Percentiles rank a stretch among this genome's conserved stretches.
These are phyloP conservation scores for Penicillium goetzii DNA, from an alignment of 495 filamentous ascomycete species.

Conservation along the genomic window DNA sequence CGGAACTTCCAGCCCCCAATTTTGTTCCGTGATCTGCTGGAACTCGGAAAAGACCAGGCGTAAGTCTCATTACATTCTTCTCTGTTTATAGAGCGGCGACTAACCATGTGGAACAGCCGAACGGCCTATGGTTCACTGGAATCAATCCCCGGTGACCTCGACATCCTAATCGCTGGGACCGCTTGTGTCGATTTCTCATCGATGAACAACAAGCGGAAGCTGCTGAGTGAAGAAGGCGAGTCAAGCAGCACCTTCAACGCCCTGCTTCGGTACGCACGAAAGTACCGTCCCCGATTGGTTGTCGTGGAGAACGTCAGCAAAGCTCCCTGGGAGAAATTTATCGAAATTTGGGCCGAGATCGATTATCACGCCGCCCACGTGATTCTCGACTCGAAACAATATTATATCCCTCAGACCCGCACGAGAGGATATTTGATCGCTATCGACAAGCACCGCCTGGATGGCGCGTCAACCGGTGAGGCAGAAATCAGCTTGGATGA, in stretches of 20 bases:
- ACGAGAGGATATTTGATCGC: constrained; percentile 73
- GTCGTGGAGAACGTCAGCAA: constrained; percentile 74
- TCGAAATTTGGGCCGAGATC: constrained; percentile 49
- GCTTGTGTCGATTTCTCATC: constrained; percentile 74
- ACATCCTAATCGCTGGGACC: constrained; percentile 75
- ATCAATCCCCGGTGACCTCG: constrained; percentile 60
- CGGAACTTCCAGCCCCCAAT: constrained; percentile 67
- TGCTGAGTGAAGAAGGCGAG: constrained; percentile 60
- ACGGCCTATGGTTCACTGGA: constrained; percentile 70
- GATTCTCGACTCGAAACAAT: constrained; percentile 71
- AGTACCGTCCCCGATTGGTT: constrained; percentile 62
- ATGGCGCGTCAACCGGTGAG: constrained; percentile 15
- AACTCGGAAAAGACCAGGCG: constrained; percentile 60
- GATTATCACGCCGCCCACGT: constrained; percentile 56
- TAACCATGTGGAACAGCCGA: constrained; percentile 47
- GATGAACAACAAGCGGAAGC: constrained; percentile 44
- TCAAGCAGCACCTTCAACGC: constrained; percentile 72
- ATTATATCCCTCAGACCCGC: constrained; percentile 80
- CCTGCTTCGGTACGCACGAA: constrained; percentile 59
- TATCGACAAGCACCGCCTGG: constrained; percentile 49
- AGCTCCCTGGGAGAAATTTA: constrained; percentile 66
- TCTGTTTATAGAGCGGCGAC: constrained; percentile 19
- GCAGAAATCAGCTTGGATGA: constrained; percentile 35
- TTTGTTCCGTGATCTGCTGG: constrained; percentile 71
- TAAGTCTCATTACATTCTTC: constrained; percentile 45